Base-by-base conservation (phyloP, 2,329 filamentous ascomycete species). In the Hymenoscyphus linearis region DNA sequence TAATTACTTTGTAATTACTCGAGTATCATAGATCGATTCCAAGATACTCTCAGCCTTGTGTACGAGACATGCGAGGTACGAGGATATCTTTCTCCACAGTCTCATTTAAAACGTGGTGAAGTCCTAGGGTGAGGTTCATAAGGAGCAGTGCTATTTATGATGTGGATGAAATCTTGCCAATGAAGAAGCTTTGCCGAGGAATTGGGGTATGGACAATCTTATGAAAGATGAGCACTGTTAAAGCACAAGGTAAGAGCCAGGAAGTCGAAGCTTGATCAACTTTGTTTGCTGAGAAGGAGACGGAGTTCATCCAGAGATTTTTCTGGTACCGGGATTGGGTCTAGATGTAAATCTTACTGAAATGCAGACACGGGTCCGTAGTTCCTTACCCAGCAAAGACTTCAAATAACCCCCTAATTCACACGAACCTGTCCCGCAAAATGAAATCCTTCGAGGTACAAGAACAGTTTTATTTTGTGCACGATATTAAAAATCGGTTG, bases 401-500 rank as follows among this genome's bases (percentile, higher is more conserved):
- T 22, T 50, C 12, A 22, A 4, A 50, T 31, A 25, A 10, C 13
- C 22, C 18, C 22, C 25, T 4, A 50, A 50, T 50, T 25, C 13
- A 50, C 22, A 50, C 10, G 13, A 10, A 12, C 25, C 44, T 13
- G 3, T 12, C 18, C 37, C 37, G 37, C 7, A n/a, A 7, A 12
- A 50, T 50, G 5, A 13, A 50, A 22, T 5, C 44, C 18, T 25
- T 12, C 44, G 44, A 50, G 12, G 22, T 25, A 50, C 18, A 50
- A 50, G 44, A 50, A 50, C 44, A 50, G 44, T 16, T 50, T 59
- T 44, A 35, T 34, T 59, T 55, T 54, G 52, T 47, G 36, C 52
- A 47, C 52, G 34, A 55, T 37, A 50, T 50, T 26, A n/a, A 55
- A n/a, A 36, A 40, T 27, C 47, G 47, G 40, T 56, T 47, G 22